Percentiles rank a stretch among this genome's conserved stretches.
These are phyloP conservation scores for Candida taoyuanica DNA, from an alignment of 805 yeast genomes.

Conservation along the genomic window DNA sequence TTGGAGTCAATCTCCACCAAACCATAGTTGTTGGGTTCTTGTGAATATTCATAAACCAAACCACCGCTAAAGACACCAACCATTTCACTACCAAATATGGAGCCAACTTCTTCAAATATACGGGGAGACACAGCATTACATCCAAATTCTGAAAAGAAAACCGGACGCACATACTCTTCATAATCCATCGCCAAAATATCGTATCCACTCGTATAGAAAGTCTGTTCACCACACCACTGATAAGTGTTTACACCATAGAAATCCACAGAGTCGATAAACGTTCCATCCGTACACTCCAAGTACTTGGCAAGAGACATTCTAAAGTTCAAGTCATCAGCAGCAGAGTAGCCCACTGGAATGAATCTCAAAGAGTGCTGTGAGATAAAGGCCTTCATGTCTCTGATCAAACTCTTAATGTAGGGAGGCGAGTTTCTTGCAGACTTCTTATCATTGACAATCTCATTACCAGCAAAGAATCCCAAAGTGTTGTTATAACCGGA, in stretches of 20 bases:
- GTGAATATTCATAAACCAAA: constrained; percentile 83
- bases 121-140: constrained; percentile 83
- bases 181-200: constrained; percentile 68
- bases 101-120: constrained; percentile 65
- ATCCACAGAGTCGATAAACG: constrained; percentile 56
- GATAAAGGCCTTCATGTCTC: constrained; percentile 78
- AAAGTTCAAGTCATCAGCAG: constrained; percentile 85
- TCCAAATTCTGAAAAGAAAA: constrained; percentile 89
- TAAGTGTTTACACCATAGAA: constrained; percentile 94
- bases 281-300: constrained; percentile 59
- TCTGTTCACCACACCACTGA: constrained; percentile 95
- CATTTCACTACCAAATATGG: constrained; percentile 72
- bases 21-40: constrained; percentile 78
- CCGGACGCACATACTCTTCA: constrained; percentile 62
- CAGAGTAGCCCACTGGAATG: constrained; percentile 93
- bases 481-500: constrained; percentile 82
- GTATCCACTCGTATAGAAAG: constrained; percentile 76
- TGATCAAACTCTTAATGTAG: constrained; percentile 70
- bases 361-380: constrained; percentile 50
- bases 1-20: constrained; percentile 56
- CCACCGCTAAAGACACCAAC: constrained; percentile 80
- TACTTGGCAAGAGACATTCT: constrained; percentile 75
- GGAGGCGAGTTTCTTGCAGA: constrained; percentile 68
- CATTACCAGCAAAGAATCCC: constrained; percentile 91
- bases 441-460: constrained; percentile 72